Conservation (phyloP, 2,329 filamentous ascomycete genomes). For the Phyllosticta citriasiana region DNA sequence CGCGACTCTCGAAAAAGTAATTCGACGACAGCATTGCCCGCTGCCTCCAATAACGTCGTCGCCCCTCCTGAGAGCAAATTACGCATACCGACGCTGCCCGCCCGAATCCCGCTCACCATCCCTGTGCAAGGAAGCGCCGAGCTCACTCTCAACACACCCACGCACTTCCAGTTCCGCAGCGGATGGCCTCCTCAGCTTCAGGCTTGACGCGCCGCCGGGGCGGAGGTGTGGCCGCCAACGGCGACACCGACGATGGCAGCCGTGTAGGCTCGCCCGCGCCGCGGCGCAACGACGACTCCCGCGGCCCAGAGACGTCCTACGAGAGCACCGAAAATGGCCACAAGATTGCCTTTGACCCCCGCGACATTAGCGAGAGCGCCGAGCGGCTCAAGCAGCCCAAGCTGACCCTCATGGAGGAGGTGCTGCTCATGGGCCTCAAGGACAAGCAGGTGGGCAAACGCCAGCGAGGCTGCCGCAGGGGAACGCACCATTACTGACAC, state of each 20-base stretch:
- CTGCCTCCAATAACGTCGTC: background rate
- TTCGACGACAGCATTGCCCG: background rate
- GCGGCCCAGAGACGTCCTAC: constrained; percentile 69
- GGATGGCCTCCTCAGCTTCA: constrained; percentile 59
- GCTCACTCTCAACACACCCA: constrained; percentile 10
- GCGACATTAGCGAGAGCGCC: constrained; percentile 93
- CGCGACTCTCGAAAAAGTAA: background rate
- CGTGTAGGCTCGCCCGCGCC: constrained; percentile 57
- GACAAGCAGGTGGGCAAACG: constrained; percentile 77
- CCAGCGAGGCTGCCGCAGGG: constrained; percentile 1
- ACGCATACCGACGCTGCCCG: background rate
- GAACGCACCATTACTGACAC: constrained; percentile 12
- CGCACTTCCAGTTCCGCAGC: constrained; percentile 15
- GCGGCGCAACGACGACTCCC: constrained; percentile 48
- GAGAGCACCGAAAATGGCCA: constrained; percentile 88
- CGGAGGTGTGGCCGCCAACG: constrained; percentile 50
- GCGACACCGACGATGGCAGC: constrained; percentile 53
- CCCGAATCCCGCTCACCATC: constrained; percentile 9
- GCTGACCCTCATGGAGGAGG: constrained; percentile 97
- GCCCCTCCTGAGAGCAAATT: background rate
- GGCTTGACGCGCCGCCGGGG: constrained; percentile 62
- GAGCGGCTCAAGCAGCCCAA: constrained; percentile 97
- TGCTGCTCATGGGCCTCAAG: constrained; percentile 88
- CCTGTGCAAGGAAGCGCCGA: constrained; percentile 9
- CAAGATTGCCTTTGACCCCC: constrained; percentile 95